Conservation (phyloP, 345 rosid genomes). For the Toxicodendron radicans region DNA sequence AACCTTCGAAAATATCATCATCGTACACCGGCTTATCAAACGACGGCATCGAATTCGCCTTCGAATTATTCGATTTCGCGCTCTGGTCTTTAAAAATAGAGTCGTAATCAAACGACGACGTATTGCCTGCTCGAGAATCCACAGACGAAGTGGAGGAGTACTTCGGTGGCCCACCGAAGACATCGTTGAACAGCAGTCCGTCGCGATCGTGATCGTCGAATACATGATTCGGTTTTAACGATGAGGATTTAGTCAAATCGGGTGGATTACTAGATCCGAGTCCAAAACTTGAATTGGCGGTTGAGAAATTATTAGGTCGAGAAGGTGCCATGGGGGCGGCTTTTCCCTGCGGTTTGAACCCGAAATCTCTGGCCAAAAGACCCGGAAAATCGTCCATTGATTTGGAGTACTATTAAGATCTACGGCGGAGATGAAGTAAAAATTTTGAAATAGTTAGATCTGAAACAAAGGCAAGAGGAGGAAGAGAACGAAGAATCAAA, state of each 20-base stretch:
- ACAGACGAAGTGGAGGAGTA: constrained; percentile 37
- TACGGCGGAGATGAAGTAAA: neutral
- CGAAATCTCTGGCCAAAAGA: constrained; percentile 56
- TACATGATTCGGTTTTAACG: constrained; percentile 33
- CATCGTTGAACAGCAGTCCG: constrained; percentile 40
- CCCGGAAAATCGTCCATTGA: constrained; percentile 75
- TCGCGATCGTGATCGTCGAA: constrained; percentile 46
- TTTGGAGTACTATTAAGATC: constrained; percentile 4
- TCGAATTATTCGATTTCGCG: constrained; percentile 16
- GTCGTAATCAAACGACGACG: constrained; percentile 49
- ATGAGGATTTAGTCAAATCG: constrained; percentile 29
- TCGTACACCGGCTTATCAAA: constrained; percentile 75
- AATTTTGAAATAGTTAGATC: constrained; percentile 16
- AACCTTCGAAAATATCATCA: constrained; percentile 62
- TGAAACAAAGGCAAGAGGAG: neutral
- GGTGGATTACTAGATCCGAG: constrained; percentile 26
- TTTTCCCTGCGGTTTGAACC: constrained; percentile 73
- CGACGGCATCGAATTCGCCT: constrained; percentile 46
- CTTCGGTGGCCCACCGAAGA: constrained; percentile 57
- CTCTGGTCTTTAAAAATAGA: constrained; percentile 45
- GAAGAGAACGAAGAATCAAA: neutral
- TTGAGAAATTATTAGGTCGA: constrained; percentile 22
- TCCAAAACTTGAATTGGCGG: constrained; percentile 28
- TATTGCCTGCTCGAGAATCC: constrained; percentile 29
- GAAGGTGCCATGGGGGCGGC: constrained; percentile 75